Evolutionary conservation across 441 rosid species (phyloP).

Genomic region (Brassica hybrid): DNA sequence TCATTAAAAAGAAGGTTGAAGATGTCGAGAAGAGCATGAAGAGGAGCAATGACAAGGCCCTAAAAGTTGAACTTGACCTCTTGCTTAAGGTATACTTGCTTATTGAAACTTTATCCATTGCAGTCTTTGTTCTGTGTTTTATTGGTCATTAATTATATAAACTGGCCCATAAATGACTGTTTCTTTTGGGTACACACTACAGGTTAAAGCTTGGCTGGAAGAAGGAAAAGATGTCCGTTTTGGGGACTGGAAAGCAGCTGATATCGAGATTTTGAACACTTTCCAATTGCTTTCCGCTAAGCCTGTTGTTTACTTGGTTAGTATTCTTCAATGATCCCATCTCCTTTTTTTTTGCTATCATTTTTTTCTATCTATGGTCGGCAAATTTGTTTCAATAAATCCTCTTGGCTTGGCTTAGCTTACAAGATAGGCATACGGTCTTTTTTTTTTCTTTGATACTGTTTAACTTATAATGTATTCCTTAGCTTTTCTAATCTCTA

Average conservation of each 20-base stretch:
- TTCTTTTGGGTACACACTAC: slow-evolving; percentile 23
- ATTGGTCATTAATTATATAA: neutral
- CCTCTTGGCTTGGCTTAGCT: too few species aligned
- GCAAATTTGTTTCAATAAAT: too few species aligned
- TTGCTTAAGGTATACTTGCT: slow-evolving; percentile 69
- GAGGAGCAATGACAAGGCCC: slow-evolving; percentile 97
- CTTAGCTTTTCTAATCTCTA: too few species aligned
- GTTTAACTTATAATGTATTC: too few species aligned
- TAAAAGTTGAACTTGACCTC: slow-evolving; percentile 83
- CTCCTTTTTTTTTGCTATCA: slow-evolving; percentile 4
- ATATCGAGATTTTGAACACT: neutral
- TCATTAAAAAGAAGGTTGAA: slow-evolving; percentile 76
- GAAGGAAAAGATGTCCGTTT: slow-evolving; percentile 91
- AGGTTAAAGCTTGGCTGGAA: slow-evolving; percentile 90
- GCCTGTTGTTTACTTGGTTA: too few species aligned
- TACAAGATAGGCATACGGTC: neutral
- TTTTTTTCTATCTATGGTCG: too few species aligned
- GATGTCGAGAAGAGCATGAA: slow-evolving; percentile 98
- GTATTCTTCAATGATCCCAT: neutral
- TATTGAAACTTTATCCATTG: neutral
- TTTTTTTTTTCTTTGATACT: too few species aligned
- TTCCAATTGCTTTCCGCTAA: too few species aligned
- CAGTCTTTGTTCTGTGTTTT: too few species aligned
- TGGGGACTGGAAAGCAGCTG: slow-evolving; percentile 81
- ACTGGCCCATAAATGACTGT: slow-evolving; percentile 37